A percentile compares a stretch with the other conserved stretches of the same genome.
Evolutionary conservation across 2,329 filamentous ascomycete species (phyloP).

Genomic region (Trichophyton rubrum): DNA sequence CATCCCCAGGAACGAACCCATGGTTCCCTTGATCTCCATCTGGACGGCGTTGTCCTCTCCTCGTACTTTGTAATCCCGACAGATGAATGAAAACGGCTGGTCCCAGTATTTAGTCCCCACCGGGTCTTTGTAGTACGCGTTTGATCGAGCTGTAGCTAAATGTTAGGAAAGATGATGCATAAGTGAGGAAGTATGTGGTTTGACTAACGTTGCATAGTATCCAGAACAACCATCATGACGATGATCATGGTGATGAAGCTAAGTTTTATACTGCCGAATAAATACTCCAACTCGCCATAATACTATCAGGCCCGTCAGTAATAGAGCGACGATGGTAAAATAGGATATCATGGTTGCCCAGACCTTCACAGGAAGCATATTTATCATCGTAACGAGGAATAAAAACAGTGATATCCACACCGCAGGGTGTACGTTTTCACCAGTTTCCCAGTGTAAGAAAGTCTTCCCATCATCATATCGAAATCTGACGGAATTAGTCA

Average conservation of each 20-base stretch:
- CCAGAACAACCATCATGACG: slow-evolving; percentile 32
- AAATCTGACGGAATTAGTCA: slow-evolving; percentile 33
- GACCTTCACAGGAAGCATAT: slow-evolving; percentile 25
- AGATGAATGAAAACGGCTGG: slow-evolving; percentile 30
- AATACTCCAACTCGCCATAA: slow-evolving; percentile 28
- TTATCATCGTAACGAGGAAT: slow-evolving; percentile 23
- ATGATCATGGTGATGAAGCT: slow-evolving; percentile 31
- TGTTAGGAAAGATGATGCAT: not conserved
- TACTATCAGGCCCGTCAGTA: slow-evolving; percentile 16
- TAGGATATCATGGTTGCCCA: slow-evolving; percentile 9
- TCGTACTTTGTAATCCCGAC: slow-evolving; percentile 22
- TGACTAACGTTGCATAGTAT: slow-evolving; percentile 26
- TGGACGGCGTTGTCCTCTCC: slow-evolving; percentile 20
- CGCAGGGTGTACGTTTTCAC: slow-evolving; percentile 23
- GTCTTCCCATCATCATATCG: slow-evolving; percentile 23
- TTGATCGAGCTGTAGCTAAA: slow-evolving; percentile 20
- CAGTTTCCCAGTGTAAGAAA: slow-evolving; percentile 21
- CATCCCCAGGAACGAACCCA: slow-evolving; percentile 29
- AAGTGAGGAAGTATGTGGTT: not conserved
- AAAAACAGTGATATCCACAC: slow-evolving; percentile 29
- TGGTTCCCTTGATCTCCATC: slow-evolving; percentile 21
- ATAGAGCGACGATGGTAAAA: not conserved
- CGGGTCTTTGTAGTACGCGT: slow-evolving; percentile 27
- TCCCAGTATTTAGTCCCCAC: slow-evolving; percentile 28
- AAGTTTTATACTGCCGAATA: slow-evolving; percentile 26